Base-by-base conservation (phyloP, 108 stramenopile genomes). In the Skeletonema potamos region DNA sequence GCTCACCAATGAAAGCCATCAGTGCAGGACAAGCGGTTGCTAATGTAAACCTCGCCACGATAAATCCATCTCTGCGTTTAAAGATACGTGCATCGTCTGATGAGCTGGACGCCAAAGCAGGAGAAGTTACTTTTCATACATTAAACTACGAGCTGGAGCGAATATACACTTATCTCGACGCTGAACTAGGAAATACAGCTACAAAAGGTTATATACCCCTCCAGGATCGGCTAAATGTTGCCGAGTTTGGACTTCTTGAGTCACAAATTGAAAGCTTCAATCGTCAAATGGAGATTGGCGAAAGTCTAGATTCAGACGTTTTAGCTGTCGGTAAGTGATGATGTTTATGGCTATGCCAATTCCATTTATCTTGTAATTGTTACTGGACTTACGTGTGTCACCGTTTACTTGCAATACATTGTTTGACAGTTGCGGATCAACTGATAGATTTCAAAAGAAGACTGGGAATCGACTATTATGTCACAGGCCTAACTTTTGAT, bases 221-320 rank as follows among this genome's bases (percentile, higher is more conserved):
- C 10, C 90, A 97, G 70, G 95, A 98, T 85, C 80, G 97, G 62
- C 73, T 96, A 36, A 93, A 96, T 37, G 97, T 98, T 37, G 98
- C 98, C 20, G 98, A 98, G 70, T 97, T 96, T 74, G 97, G 96
- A 26, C 81, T 98, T 27, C 72, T 98, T 9, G 98, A 97, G 63
- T 86, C 89, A 9, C 98, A 98, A 76, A 66, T 97, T 29, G 88
- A 84, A 5, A 87, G 79, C 70, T 87, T 93, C 68, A 81, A 82
- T 60, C 79, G 75, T 17, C 87, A 92, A 58, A 66, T 92, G 29
- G 82, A 86, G 30, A 58, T 76, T 20, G 89, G 86, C 3, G 84
- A 83, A 28, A 73, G 26, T 26, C 48, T 93, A 17, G 95, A 96
- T 71, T 77, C 73, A 3, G 92, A 93, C 64, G 87, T 96, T 11